Base-by-base conservation (phyloP, 345 rosid species). In the Linum lewisii region DNA sequence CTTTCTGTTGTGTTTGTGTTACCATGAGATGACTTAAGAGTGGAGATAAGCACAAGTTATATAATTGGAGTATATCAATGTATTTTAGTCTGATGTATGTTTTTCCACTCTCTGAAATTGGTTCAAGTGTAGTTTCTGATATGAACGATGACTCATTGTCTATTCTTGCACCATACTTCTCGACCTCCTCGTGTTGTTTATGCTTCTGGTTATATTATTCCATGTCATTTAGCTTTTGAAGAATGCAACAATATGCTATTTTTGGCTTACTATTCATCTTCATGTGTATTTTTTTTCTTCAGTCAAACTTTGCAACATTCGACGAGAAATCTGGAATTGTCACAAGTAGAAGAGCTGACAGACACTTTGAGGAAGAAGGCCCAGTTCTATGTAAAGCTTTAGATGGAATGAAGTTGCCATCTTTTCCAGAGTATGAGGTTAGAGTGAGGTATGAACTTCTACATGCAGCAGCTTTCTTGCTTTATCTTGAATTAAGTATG, bases 301-400 rank as follows among this genome's bases (percentile, higher is more conserved):
- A 93, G 97, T 93, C 97, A 7, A 89, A 93, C 80, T 93, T 93
- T 61, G 97, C 99, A 32, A 93, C 97, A 1, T 75, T 87, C 81
- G 99, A 93, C 68, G 95, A 79, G 76, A 79, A 82, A 76, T 77
- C 90, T 67, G 97, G 97, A 59, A 63, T 84, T 55, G 95, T 93
- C 59, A 69, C 71, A 54, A 85, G 94, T 63, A 77, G 99, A 66
- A 83, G 99, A 73, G 97, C 97, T 73, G 99, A 93, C 69, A 73
- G 99, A 69, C 94, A 89, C 72, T 93, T 93, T 62, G 99, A 89
- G 75, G 91, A 89, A 73, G 95, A 89, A 80, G 99, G 97, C 29
- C 99, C 95, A n/a, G 78, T 87, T 51, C 86, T 93, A 24, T 93
- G 95, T 72, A 76, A 86, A 18, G 97, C 97, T 53, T 77, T 93